Evolutionary conservation across 257 asterid species (phyloP).

Genomic region (Primulina tabacum): DNA sequence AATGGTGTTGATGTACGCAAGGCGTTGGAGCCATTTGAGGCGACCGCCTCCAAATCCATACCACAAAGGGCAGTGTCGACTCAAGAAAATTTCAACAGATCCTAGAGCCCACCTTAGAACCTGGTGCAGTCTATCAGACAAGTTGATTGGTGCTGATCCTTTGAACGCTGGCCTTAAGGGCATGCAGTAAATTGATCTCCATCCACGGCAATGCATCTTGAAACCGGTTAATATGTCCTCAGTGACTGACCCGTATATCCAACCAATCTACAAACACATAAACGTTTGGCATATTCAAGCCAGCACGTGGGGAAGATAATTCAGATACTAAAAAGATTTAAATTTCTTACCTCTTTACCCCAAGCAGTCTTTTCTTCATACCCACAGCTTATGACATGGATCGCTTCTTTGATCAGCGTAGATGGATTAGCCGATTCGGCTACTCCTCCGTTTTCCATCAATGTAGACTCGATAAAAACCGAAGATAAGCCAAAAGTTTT

Average conservation of each 20-base stretch:
- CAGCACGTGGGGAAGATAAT: background rate
- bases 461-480: slow-evolving; percentile 87
- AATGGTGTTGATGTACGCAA: slow-evolving; percentile 88
- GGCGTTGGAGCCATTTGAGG: slow-evolving; percentile 81
- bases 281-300: slow-evolving; percentile 3
- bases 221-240: slow-evolving; percentile 96
- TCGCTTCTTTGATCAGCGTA: slow-evolving; percentile 80
- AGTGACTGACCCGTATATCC: slow-evolving; percentile 97
- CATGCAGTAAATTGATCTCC: slow-evolving; percentile 98
- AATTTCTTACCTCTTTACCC: slow-evolving; percentile 87
- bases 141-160: slow-evolving; percentile 96
- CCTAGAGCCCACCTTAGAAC: slow-evolving; percentile 97
- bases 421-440: slow-evolving; percentile 81
- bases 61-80: slow-evolving; percentile 96
- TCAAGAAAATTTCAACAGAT: slow-evolving; percentile 88
- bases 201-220: slow-evolving; percentile 99
- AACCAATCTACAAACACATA: slow-evolving; percentile 63
- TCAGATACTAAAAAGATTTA: background rate
- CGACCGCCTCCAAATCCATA: slow-evolving; percentile 94
- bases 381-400: slow-evolving; percentile 92
- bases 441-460: slow-evolving; percentile 90
- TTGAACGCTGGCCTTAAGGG: slow-evolving; percentile 94
- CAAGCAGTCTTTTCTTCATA: slow-evolving; percentile 98
- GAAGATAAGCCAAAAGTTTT: slow-evolving; percentile 88
- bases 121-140: slow-evolving; percentile 96